Conservation (phyloP, 2,329 filamentous ascomycete species). For the Aspergillus proliferans region DNA sequence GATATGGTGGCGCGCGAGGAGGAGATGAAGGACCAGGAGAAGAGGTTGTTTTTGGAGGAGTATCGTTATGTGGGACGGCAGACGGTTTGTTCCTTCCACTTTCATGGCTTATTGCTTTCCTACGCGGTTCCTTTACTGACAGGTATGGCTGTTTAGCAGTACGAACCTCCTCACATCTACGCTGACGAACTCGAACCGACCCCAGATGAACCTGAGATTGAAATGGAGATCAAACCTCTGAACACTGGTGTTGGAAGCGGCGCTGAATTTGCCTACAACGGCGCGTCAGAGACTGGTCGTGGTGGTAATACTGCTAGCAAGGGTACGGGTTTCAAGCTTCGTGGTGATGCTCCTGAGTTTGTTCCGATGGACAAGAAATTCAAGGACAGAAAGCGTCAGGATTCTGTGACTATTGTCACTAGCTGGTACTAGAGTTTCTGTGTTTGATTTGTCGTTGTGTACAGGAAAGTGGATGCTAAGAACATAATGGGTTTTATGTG, state of each 20-base stretch:
- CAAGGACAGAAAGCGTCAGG: not conserved
- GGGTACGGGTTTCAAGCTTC: conserved; percentile 7
- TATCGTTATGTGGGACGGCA: not conserved
- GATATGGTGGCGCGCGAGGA: not conserved
- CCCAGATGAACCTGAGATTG: too few relatives aligned
- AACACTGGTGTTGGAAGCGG: too few relatives aligned
- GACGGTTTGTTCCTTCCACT: not conserved
- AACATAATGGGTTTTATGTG: too few relatives aligned
- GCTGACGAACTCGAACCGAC: too few relatives aligned
- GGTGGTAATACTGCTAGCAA: not conserved
- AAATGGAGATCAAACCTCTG: too few relatives aligned
- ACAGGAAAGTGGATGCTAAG: not conserved
- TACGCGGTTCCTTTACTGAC: not conserved
- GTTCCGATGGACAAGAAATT: conserved; percentile 2
- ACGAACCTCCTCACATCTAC: too few relatives aligned
- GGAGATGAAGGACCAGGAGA: not conserved
- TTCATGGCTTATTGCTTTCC: not conserved
- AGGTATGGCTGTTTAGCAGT: not conserved
- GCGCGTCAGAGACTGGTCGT: too few relatives aligned
- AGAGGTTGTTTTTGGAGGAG: not conserved
- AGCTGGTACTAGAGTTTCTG: not conserved
- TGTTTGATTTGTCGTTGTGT: not conserved
- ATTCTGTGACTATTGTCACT: not conserved
- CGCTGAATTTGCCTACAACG: too few relatives aligned
- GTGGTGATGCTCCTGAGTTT: conserved; percentile 18